Evolutionary conservation across 2,329 filamentous ascomycete species (phyloP).

Genomic region (Westerdykella ornata): DNA sequence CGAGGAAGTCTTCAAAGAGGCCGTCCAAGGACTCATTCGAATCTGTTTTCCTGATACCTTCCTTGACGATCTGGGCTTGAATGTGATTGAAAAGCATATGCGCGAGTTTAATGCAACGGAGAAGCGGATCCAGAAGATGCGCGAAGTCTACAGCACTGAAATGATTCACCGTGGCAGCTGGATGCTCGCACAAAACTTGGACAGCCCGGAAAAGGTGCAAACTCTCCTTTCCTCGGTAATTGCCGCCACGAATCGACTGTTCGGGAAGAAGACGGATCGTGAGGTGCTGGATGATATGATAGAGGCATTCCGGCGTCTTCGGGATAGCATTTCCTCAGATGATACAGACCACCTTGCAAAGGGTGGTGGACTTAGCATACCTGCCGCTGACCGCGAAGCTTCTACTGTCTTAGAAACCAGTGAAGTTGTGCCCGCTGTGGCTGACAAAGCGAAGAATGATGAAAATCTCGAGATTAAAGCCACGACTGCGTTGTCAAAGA

Average conservation of each 20-base stretch:
- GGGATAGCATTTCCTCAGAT: background rate
- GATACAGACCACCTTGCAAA: background rate
- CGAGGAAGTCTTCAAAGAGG: constrained; percentile 18
- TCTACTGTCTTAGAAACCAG: too few species aligned
- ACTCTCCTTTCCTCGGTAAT: constrained; percentile 8
- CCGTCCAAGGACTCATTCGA: constrained; percentile 20
- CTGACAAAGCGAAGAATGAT: background rate
- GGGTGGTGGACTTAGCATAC: too few species aligned
- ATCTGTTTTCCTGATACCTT: constrained; percentile 24
- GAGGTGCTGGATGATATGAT: constrained; percentile 5
- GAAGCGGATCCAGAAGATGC: constrained; percentile 14
- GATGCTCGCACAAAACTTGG: constrained; percentile 18
- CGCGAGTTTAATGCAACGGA: constrained; percentile 8
- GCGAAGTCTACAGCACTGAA: constrained; percentile 9
- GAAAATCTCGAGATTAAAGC: background rate
- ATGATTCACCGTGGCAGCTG: constrained; percentile 16
- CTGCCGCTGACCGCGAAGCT: background rate
- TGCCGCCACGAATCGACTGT: constrained; percentile 6
- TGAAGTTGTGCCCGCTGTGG: background rate
- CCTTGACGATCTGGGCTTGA: constrained; percentile 17
- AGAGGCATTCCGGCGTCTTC: background rate
- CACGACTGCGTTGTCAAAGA: constrained; percentile 2
- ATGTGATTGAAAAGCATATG: constrained; percentile 20
- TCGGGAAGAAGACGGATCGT: constrained; percentile 5
- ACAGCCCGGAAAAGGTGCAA: constrained; percentile 11